Conservation (phyloP, 805 yeast genomes). For the Debaryomyces prosopidis region DNA sequence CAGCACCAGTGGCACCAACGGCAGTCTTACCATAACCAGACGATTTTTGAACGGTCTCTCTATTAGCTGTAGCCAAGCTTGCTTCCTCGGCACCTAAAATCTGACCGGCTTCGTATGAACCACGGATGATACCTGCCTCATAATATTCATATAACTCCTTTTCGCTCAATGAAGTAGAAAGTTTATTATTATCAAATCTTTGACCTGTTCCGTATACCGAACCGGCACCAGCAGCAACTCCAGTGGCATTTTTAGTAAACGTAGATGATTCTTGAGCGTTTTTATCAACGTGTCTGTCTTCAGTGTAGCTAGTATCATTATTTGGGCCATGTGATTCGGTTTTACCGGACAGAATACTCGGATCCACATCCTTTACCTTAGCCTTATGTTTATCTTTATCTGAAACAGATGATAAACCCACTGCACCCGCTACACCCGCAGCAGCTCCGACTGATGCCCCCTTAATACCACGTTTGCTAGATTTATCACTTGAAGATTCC, state of each 20-base stretch:
- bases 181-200: background rate
- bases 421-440: slow-evolving; percentile 8
- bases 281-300: too few species aligned
- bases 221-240: slow-evolving; percentile 7
- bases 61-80: background rate
- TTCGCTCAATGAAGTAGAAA: background rate
- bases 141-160: slow-evolving; percentile 8
- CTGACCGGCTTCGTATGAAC: slow-evolving; percentile 18
- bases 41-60: slow-evolving; percentile 1
- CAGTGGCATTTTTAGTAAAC: background rate
- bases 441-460: slow-evolving; percentile 11
- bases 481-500: background rate
- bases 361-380: too few species aligned
- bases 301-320: too few species aligned
- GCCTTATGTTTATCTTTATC: too few species aligned
- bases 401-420: slow-evolving; percentile 4
- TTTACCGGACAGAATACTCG: too few species aligned
- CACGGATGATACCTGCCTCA: slow-evolving; percentile 15
- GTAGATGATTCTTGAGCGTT: too few species aligned
- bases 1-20: slow-evolving; percentile 6
- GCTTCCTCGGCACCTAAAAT: slow-evolving; percentile 1
- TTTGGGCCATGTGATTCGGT: too few species aligned
- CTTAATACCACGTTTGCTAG: slow-evolving; percentile 3
- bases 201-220: slow-evolving; percentile 8
- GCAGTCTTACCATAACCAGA: slow-evolving; percentile 7